phyloP scores from a whole-genome alignment of 1,284 basidiomycete species.

The Ganoderma lucidum region DNA sequence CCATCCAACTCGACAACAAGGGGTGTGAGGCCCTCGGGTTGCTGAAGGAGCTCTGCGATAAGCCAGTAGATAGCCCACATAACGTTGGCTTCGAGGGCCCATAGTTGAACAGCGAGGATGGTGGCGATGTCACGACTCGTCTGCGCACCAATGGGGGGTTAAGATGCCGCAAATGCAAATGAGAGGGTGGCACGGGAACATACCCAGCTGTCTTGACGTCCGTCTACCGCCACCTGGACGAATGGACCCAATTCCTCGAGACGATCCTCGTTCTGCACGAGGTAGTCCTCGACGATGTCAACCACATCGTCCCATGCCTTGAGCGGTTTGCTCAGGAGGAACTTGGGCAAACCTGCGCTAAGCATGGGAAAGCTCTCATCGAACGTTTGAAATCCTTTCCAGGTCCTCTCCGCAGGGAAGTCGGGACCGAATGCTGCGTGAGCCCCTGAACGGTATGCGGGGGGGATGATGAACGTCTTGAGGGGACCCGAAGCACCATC shows the following conservation, averaged over 20 bases:
- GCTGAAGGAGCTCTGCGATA: constrained; percentile 39
- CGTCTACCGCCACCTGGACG: constrained; percentile 22
- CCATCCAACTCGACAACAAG: constrained; percentile 40
- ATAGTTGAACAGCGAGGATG: constrained; percentile 34
- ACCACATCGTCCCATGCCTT: constrained; percentile 35
- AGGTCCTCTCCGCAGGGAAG: constrained; percentile 35
- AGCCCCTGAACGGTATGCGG: constrained; percentile 37
- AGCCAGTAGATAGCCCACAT: constrained; percentile 42
- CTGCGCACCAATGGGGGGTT: constrained; percentile 1
- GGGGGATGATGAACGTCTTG: constrained; percentile 28
- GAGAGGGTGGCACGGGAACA: not conserved
- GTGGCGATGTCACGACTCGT: constrained; percentile 26
- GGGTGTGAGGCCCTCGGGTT: constrained; percentile 35
- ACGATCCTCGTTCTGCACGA: constrained; percentile 30
- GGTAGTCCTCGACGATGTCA: constrained; percentile 37
- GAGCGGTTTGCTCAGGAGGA: constrained; percentile 25
- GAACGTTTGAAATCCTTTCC: constrained; percentile 34
- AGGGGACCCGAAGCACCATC: constrained; percentile 26
- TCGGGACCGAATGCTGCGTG: constrained; percentile 37
- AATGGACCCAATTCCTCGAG: constrained; percentile 31
- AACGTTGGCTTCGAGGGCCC: constrained; percentile 44
- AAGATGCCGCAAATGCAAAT: not conserved
- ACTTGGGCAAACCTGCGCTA: constrained; percentile 33
- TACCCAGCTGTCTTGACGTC: constrained; percentile 33
- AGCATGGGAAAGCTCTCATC: constrained; percentile 43